Evolutionary conservation across 495 filamentous ascomycete genomes (phyloP).

Genomic region (Rostrohypoxylon terebratum): DNA sequence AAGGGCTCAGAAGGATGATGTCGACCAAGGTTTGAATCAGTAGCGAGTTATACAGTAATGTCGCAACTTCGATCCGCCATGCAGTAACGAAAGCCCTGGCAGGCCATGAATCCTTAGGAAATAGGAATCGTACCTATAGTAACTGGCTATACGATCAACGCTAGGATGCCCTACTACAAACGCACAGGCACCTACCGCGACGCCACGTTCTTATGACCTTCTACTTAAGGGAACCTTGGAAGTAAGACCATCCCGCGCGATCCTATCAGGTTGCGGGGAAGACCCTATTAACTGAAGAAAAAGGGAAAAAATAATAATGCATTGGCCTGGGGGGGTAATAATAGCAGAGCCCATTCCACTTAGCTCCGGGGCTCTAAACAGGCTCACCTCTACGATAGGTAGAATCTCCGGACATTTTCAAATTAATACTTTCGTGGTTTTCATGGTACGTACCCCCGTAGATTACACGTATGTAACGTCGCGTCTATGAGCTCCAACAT

Average conservation of each 20-base stretch:
- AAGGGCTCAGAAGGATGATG: not conserved
- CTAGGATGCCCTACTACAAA: not conserved
- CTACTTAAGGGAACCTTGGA: constrained; percentile 9
- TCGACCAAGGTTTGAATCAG: constrained; percentile 1
- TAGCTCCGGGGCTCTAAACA: not conserved
- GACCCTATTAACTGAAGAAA: not conserved
- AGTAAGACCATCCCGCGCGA: constrained; percentile 14
- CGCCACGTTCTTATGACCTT: constrained; percentile 27
- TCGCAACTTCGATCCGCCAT: constrained; percentile 8
- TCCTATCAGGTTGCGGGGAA: constrained; percentile 20
- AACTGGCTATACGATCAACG: constrained; percentile 12
- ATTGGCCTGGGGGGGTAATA: constrained; percentile 6
- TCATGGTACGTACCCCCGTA: constrained; percentile 23
- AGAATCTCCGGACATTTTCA: constrained; percentile 15
- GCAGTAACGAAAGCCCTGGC: constrained; percentile 10
- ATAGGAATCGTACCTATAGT: constrained; percentile 16
- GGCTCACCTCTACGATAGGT: constrained; percentile 16
- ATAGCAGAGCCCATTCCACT: constrained; percentile 15
- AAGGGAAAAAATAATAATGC: not conserved
- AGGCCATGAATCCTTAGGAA: constrained; percentile 3
- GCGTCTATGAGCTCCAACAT: constrained; percentile 24
- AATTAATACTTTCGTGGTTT: constrained; percentile 16
- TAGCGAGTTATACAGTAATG: constrained; percentile 5
- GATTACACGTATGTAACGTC: constrained; percentile 46
- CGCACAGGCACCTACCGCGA: constrained; percentile 17